These are phyloP conservation scores for Kwoniella shandongensis DNA, from an alignment of 768 basidiomycete species.

Conservation along the genomic window DNA sequence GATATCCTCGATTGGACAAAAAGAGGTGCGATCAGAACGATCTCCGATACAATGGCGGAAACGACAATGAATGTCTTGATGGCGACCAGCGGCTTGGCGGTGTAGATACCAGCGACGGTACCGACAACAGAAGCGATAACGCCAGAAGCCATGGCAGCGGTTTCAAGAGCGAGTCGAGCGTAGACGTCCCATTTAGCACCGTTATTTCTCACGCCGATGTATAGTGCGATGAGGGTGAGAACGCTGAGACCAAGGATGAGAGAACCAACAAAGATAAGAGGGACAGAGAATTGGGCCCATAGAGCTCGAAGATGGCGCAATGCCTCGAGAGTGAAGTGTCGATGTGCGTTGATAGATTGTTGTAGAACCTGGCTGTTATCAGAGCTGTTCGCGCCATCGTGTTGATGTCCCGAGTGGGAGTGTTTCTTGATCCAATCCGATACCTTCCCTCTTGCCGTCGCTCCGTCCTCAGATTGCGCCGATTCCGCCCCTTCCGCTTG, in stretches of 20 bases:
- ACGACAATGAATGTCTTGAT: conserved; percentile 45
- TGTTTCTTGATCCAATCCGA: conserved; percentile 14
- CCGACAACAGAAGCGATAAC: conserved; percentile 59
- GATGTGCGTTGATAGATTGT: conserved; percentile 35
- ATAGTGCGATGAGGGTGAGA: conserved; percentile 62
- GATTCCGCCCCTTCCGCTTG: conserved; percentile 2
- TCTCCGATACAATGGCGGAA: conserved; percentile 38
- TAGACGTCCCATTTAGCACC: conserved; percentile 50
- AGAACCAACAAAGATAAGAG: conserved; percentile 74
- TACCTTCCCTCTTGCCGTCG: background rate
- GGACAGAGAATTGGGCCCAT: conserved; percentile 91
- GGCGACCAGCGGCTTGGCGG: conserved; percentile 23
- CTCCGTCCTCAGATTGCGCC: too few relatives aligned
- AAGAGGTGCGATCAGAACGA: conserved; percentile 27
- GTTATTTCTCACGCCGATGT: conserved; percentile 57
- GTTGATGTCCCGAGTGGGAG: background rate
- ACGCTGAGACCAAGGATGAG: conserved; percentile 62
- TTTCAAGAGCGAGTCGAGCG: conserved; percentile 58
- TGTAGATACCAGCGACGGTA: conserved; percentile 47
- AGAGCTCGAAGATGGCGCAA: conserved; percentile 73
- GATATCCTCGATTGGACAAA: conserved; percentile 3
- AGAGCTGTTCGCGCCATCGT: background rate
- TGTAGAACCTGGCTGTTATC: conserved; percentile 5
- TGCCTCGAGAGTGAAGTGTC: conserved; percentile 64
- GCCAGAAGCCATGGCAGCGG: conserved; percentile 59